Evolutionary conservation across 2,329 filamentous ascomycete species (phyloP).

Genomic region (Aspergillus piperis): DNA sequence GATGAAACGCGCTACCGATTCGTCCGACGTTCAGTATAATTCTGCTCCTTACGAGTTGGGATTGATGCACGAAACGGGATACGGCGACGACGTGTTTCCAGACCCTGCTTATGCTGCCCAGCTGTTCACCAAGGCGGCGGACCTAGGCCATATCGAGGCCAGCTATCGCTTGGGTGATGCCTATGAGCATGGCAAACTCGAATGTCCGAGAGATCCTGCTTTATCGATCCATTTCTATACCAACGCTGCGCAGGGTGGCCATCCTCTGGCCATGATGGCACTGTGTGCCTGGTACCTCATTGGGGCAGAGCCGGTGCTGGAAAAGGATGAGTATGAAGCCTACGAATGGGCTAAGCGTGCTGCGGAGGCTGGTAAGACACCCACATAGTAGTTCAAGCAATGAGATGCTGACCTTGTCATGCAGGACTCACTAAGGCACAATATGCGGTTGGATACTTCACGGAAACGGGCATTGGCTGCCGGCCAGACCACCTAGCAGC

Average conservation of each 20-base stretch:
- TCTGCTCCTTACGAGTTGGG: slow-evolving; percentile 88
- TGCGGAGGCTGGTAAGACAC: slow-evolving; percentile 73
- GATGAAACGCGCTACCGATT: slow-evolving; percentile 89
- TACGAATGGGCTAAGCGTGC: slow-evolving; percentile 93
- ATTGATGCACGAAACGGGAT: slow-evolving; percentile 86
- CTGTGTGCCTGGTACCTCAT: slow-evolving; percentile 98
- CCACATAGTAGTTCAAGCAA: no score
- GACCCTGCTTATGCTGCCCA: slow-evolving; percentile 90
- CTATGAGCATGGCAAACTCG: slow-evolving; percentile 87
- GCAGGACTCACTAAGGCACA: slow-evolving; percentile 66
- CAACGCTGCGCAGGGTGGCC: slow-evolving; percentile 78
- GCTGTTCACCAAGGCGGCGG: slow-evolving; percentile 89
- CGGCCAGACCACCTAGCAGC: slow-evolving; percentile 92
- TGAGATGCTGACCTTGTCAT: not conserved
- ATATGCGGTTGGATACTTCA: slow-evolving; percentile 95
- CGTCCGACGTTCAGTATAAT: slow-evolving; percentile 89
- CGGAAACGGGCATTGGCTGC: slow-evolving; percentile 97
- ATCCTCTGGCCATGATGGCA: slow-evolving; percentile 93
- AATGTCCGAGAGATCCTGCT: slow-evolving; percentile 86
- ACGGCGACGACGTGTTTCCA: slow-evolving; percentile 88
- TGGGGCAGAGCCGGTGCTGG: slow-evolving; percentile 84
- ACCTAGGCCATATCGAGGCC: slow-evolving; percentile 84
- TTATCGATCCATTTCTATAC: slow-evolving; percentile 98
- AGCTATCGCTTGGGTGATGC: slow-evolving; percentile 90
- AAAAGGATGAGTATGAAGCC: slow-evolving; percentile 93